phyloP scores from a whole-genome alignment of 176 grass and related monocot genomes.

The Juncus inflexus region DNA sequence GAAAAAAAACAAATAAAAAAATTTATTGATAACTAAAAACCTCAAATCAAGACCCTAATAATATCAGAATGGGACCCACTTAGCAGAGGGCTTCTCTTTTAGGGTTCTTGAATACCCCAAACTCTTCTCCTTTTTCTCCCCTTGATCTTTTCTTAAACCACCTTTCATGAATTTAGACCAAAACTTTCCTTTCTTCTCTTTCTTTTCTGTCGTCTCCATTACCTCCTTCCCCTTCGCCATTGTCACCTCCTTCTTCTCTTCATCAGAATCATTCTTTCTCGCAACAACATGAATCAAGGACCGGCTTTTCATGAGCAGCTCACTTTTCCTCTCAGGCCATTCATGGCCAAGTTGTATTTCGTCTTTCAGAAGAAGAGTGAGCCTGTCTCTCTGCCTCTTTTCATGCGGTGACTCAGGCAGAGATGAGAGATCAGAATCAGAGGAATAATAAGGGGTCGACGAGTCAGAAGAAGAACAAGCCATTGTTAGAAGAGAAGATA shows the following conservation, averaged over 20 bases:
- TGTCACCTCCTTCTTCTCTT: conserved; percentile 38
- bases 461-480: conserved; percentile 19
- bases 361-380: conserved; percentile 29
- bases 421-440: conserved; percentile 37
- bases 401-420: conserved; percentile 34
- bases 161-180: conserved; percentile 68
- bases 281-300: conserved; percentile 35
- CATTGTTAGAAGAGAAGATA: conserved; percentile 38
- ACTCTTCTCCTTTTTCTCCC: conserved; percentile 35
- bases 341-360: conserved; percentile 2
- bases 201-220: conserved; percentile 22
- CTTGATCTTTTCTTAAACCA: conserved; percentile 24
- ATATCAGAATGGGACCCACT: conserved; percentile 50
- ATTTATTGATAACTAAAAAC: conserved; percentile 24
- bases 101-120: conserved; percentile 45
- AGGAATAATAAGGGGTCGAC: conserved; percentile 37
- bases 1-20: conserved; percentile 4
- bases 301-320: conserved; percentile 40
- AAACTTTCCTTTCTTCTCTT: conserved; percentile 43
- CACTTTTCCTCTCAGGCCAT: conserved; percentile 6
- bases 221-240: conserved; percentile 28
- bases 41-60: conserved; percentile 8
- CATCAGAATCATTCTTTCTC: conserved; percentile 40
- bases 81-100: conserved; percentile 44
- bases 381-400: background rate